Conservation (phyloP, 257 asterid genomes). For the Asclepias syriaca region DNA sequence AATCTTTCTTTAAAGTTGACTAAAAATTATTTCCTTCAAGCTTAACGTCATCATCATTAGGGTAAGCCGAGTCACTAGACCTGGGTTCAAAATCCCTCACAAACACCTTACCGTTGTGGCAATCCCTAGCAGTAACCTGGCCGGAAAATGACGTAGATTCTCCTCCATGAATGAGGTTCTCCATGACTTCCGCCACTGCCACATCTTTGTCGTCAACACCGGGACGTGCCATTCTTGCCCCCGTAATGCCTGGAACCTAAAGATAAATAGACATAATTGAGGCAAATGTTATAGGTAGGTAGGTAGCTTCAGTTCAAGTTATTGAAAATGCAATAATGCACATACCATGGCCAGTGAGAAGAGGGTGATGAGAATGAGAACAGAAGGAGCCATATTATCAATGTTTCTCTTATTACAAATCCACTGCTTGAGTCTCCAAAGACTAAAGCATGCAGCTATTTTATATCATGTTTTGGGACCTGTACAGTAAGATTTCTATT, state of each 20-base stretch:
- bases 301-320: neutral
- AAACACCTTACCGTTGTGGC: neutral
- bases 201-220: slow-evolving; percentile 14
- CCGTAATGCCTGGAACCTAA: slow-evolving; percentile 17
- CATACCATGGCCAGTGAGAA: neutral
- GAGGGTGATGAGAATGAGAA: neutral
- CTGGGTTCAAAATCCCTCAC: too few species aligned
- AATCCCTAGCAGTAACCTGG: slow-evolving; percentile 2
- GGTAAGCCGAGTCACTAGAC: neutral
- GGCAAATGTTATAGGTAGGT: neutral
- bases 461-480: too few species aligned
- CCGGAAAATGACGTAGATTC: neutral
- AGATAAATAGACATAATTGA: too few species aligned
- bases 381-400: neutral
- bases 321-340: neutral
- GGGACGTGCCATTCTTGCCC: slow-evolving; percentile 9
- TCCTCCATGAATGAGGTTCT: slow-evolving; percentile 10
- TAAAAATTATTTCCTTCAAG: too few species aligned
- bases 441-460: too few species aligned
- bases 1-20: too few species aligned
- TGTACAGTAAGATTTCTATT: too few species aligned
- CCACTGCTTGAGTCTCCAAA: neutral
- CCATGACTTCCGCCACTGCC: slow-evolving; percentile 12
- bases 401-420: neutral
- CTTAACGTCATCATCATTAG: too few species aligned